Conservation (phyloP, 1,284 basidiomycete genomes). For the Tilletia horrida region DNA sequence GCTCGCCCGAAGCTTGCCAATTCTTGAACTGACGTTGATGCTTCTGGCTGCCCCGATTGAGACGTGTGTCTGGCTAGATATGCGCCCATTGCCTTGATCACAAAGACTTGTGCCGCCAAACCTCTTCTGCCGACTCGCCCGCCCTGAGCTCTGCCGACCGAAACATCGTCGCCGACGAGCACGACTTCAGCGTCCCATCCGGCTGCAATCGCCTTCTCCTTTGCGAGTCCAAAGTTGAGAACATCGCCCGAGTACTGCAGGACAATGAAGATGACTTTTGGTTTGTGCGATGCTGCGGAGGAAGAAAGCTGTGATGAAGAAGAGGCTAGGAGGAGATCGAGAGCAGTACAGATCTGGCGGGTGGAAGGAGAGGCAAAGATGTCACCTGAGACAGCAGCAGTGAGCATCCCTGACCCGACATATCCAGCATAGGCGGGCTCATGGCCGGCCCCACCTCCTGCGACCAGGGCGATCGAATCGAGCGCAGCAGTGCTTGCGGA, state of each 20-base stretch:
- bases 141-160: constrained; percentile 57
- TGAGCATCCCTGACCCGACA: constrained; percentile 57
- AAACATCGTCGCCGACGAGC: constrained; percentile 59
- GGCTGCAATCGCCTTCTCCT: constrained; percentile 42
- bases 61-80: constrained; percentile 26
- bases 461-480: constrained; percentile 58
- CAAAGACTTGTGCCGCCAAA: constrained; percentile 57
- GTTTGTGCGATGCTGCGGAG: too few relatives aligned
- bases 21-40: constrained; percentile 34
- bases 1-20: constrained; percentile 60
- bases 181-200: constrained; percentile 58
- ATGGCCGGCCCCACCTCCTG: constrained; percentile 59
- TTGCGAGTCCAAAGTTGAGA: constrained; percentile 57
- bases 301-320: constrained; percentile 22
- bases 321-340: constrained; percentile 52
- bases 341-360: constrained; percentile 57
- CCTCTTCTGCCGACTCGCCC: constrained; percentile 59
- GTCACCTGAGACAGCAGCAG: constrained; percentile 58
- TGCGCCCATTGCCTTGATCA: constrained; percentile 53
- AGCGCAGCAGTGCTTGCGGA: constrained; percentile 34
- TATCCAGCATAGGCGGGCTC: constrained; percentile 57
- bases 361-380: constrained; percentile 61
- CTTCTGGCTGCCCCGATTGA: constrained; percentile 29
- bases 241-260: constrained; percentile 59
- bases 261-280: constrained; percentile 42